A percentile compares a stretch with the other conserved stretches of the same genome.
Evolutionary conservation across 129 eudicot genomes (phyloP).

Genomic region (Artemisia tridentata): DNA sequence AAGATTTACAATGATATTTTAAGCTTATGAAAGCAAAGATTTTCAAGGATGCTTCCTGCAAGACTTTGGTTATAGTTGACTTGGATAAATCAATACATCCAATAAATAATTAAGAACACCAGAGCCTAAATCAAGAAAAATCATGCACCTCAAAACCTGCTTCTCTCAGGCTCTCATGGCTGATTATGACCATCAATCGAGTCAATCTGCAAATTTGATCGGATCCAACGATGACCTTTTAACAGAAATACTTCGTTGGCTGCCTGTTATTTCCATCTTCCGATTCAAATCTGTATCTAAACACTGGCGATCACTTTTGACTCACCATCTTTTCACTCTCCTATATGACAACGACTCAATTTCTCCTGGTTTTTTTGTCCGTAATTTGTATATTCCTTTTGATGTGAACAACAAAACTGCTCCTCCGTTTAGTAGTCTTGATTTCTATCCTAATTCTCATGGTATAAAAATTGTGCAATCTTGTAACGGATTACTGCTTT

Average conservation of each 20-base stretch:
- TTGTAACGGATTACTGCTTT: constrained; percentile 15
- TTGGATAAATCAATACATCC: not conserved
- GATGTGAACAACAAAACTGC: not conserved
- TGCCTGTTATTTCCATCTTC: not conserved
- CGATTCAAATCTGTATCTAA: constrained; percentile 13
- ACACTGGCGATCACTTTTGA: constrained; percentile 4
- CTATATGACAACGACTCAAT: not conserved
- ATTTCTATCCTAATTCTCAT: not conserved
- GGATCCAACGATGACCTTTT: constrained; percentile 6
- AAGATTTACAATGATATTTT: too few species aligned
- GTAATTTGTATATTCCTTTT: not conserved
- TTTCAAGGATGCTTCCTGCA: too few species aligned
- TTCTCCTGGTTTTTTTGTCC: not conserved
- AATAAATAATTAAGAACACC: not conserved
- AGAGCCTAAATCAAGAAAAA: not conserved
- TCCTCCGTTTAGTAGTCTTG: not conserved
- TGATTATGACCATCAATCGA: not conserved
- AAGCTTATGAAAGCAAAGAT: too few species aligned
- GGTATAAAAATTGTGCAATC: constrained; percentile 3
- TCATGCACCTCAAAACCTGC: not conserved
- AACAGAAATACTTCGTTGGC: not conserved
- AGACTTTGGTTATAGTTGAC: too few species aligned
- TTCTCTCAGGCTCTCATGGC: not conserved
- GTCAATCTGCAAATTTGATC: not conserved
- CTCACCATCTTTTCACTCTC: not conserved